These are phyloP conservation scores for Nemania serpens DNA, from an alignment of 2,329 filamentous ascomycete species.

Conservation along the genomic window DNA sequence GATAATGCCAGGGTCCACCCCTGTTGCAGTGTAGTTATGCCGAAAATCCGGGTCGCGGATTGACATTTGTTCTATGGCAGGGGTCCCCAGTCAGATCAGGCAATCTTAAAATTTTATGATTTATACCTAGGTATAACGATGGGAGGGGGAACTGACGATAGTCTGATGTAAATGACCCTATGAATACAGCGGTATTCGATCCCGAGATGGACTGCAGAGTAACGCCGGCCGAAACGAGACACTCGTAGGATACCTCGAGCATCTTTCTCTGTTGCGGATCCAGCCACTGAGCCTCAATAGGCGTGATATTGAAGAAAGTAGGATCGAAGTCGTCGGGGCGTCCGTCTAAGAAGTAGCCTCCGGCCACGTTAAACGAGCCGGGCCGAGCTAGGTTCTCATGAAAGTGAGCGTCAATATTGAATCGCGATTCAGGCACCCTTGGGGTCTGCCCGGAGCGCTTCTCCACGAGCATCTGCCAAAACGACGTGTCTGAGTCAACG, in stretches of 20 bases:
- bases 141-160: slow-evolving; percentile 28
- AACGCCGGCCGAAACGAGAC: slow-evolving; percentile 46
- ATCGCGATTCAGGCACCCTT: slow-evolving; percentile 26
- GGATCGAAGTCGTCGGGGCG: slow-evolving; percentile 33
- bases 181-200: slow-evolving; percentile 39
- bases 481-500: slow-evolving; percentile 26
- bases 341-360: slow-evolving; percentile 35
- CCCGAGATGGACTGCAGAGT: slow-evolving; percentile 38
- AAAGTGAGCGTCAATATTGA: slow-evolving; percentile 32
- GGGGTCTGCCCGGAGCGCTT: slow-evolving; percentile 28
- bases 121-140: slow-evolving; percentile 3
- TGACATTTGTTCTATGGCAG: slow-evolving; percentile 33
- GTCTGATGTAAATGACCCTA: slow-evolving; percentile 33
- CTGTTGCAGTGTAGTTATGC: slow-evolving; percentile 40
- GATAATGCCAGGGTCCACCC: slow-evolving; percentile 44
- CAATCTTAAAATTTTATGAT: too few relatives aligned
- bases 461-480: slow-evolving; percentile 31
- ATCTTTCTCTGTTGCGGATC: slow-evolving; percentile 50
- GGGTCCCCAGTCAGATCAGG: slow-evolving; percentile 13
- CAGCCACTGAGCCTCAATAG: slow-evolving; percentile 46
- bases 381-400: slow-evolving; percentile 28
- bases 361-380: slow-evolving; percentile 30
- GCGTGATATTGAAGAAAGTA: slow-evolving; percentile 48
- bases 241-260: slow-evolving; percentile 49
- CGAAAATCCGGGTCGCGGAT: slow-evolving; percentile 34